Evolutionary conservation across 129 eudicot genomes (phyloP).

Genomic region (Artemisia tridentata): DNA sequence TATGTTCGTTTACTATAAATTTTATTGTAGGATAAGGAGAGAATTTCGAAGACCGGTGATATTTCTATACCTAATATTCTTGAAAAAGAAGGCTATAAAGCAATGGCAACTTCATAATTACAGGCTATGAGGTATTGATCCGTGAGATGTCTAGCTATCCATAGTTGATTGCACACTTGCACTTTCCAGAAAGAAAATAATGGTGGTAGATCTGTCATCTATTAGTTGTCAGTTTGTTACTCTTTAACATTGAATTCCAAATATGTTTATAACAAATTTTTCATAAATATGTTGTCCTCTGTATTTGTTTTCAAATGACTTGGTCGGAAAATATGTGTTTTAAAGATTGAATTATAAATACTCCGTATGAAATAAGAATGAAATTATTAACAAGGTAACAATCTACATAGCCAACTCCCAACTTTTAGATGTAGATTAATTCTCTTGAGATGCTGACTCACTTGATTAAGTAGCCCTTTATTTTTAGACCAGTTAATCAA

Average conservation of each 20-base stretch:
- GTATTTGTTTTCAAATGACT: not conserved
- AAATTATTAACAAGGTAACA: too few relatives aligned
- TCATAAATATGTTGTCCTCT: not conserved
- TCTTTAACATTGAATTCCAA: not conserved
- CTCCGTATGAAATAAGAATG: too few relatives aligned
- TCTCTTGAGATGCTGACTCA: too few relatives aligned
- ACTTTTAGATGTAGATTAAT: too few relatives aligned
- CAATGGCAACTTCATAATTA: constrained; percentile 49
- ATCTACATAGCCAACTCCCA: too few relatives aligned
- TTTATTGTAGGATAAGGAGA: constrained; percentile 70
- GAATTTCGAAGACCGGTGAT: constrained; percentile 84
- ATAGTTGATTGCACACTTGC: not conserved
- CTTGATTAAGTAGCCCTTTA: too few relatives aligned
- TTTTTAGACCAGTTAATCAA: too few relatives aligned
- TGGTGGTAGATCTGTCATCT: not conserved
- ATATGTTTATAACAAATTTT: not conserved
- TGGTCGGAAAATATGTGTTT: not conserved
- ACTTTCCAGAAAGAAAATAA: not conserved
- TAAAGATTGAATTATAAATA: not conserved
- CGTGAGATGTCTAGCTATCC: not conserved
- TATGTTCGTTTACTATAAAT: not conserved
- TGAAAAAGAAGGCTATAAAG: constrained; percentile 92
- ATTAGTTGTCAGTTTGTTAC: not conserved
- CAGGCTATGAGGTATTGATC: constrained; percentile 25
- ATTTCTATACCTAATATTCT: constrained; percentile 66